Base-by-base conservation (phyloP, 306 rosid species). In the Vigna reflexopilosa region DNA sequence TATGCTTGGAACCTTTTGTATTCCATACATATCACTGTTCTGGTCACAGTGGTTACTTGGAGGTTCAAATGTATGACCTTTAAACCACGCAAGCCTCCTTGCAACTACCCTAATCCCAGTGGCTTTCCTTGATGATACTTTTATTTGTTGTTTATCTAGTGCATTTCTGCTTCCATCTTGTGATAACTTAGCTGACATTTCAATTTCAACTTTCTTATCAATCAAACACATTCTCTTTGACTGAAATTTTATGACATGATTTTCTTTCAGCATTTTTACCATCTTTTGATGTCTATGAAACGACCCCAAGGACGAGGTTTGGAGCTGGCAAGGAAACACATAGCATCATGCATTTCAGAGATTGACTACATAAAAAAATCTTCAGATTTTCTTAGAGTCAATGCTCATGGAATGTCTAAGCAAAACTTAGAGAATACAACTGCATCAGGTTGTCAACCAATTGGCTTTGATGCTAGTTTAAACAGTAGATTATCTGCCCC, bases 301-400 rank as follows among this genome's bases (percentile, higher is more conserved):
- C 92, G 97, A 59, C 96, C 98, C 75, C 98, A 91, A 91, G 98
- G 98, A 63, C 90, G 97, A 82, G 98, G 98, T 16, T 89, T 89
- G 85, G 97, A 92, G 91, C 81, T 95, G 85, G 98, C 97, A 30
- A 92, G 98, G 80, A 93, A 95, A 70, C 98, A 95, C 87, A 91
- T 92, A 86, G 88, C 89, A 24, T 83, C 90, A 42, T 91, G 98
- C 86, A 83, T 89, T 80, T 80, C 86, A 69, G 98, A 95, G 88
- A 84, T 95, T 76, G 89, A 84, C 57, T 19, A 72, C 81, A 80
- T 88, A 65, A 84, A 42, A 74, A 89, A 85, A 71, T 90, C 92
- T 17, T 89, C 93, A 8, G 90, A 84, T 48, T 90, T 95, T 81
- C 93, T 95, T 57, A 89, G 88, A 85, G 81, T 85, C 55, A 87